A percentile compares a stretch with the other conserved stretches of the same genome.
These are phyloP conservation scores for Arctostaphylos glauca DNA, from an alignment of 148 eudicot genomes.

Conservation along the genomic window DNA sequence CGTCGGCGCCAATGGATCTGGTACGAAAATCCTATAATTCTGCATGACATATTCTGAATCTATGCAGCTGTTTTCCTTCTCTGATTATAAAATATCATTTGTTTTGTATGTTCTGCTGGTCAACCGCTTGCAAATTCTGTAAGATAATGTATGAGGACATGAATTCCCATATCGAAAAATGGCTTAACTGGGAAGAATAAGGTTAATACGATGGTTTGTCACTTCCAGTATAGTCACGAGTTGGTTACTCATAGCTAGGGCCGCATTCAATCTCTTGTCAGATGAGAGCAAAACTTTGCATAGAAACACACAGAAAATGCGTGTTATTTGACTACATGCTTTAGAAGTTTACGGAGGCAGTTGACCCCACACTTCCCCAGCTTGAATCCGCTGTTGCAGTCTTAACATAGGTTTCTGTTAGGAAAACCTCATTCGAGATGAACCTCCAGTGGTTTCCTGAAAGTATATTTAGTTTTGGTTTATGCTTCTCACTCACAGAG, in stretches of 20 bases:
- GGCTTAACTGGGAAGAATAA: neutral
- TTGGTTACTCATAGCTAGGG: neutral
- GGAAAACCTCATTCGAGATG: too few relatives aligned
- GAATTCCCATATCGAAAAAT: neutral
- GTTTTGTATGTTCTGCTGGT: neutral
- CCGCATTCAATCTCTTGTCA: neutral
- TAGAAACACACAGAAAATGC: too few relatives aligned
- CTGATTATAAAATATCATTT: neutral
- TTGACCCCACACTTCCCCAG: too few relatives aligned
- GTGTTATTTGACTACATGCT: too few relatives aligned
- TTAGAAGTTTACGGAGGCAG: too few relatives aligned
- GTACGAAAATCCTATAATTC: constrained; percentile 22
- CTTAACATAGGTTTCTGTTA: too few relatives aligned
- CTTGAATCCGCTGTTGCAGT: neutral
- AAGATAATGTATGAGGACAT: neutral
- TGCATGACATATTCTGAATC: neutral
- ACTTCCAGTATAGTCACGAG: neutral
- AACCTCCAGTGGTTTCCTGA: neutral
- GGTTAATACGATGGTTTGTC: neutral
- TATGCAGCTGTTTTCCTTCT: neutral
- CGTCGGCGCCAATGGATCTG: constrained; percentile 97
- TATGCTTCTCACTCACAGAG: neutral
- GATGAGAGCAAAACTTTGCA: too few relatives aligned
- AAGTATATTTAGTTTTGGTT: neutral
- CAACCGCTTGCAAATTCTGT: neutral